A percentile compares a stretch with the other conserved stretches of the same genome.
phyloP scores from a whole-genome alignment of 164 flowering plant species.

The Vitis rupestris region DNA sequence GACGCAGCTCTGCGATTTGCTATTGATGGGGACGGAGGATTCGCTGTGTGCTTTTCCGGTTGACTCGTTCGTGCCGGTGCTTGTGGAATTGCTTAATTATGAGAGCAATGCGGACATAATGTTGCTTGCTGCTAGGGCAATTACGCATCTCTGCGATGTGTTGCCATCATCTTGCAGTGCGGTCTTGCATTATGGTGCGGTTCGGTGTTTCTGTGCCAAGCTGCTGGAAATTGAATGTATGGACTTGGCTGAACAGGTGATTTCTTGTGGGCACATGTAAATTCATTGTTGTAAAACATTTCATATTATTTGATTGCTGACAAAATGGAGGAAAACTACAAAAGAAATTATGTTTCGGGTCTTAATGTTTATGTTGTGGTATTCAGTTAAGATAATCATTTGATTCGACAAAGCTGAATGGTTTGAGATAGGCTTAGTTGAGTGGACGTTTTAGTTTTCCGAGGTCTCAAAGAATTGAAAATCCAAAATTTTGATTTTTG shows the following conservation, averaged over 20 bases:
- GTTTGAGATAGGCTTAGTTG: no score
- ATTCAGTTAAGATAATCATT: no score
- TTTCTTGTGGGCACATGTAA: neutral
- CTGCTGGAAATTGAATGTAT: conserved; percentile 94
- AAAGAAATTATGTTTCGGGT: neutral
- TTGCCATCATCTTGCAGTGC: conserved; percentile 97
- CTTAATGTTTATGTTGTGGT: no score
- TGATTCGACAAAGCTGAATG: no score
- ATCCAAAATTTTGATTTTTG: no score
- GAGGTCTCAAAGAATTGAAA: no score
- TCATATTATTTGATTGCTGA: neutral
- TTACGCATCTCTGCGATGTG: conserved; percentile 92
- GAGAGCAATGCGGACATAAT: conserved; percentile 95
- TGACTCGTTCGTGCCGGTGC: conserved; percentile 92
- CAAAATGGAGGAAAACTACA: neutral
- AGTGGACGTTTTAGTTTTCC: no score
- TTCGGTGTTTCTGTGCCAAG: conserved; percentile 81
- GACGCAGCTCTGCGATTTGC: conserved; percentile 95
- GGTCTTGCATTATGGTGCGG: conserved; percentile 95
- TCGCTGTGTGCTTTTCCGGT: conserved; percentile 91
- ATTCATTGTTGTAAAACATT: neutral
- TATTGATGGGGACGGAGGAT: conserved; percentile 96
- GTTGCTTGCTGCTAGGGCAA: conserved; percentile 96
- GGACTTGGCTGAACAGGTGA: conserved; percentile 99
- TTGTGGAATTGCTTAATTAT: conserved; percentile 87